Conservation (phyloP, 805 yeast species). For the Barnettozyma pratensis region DNA sequence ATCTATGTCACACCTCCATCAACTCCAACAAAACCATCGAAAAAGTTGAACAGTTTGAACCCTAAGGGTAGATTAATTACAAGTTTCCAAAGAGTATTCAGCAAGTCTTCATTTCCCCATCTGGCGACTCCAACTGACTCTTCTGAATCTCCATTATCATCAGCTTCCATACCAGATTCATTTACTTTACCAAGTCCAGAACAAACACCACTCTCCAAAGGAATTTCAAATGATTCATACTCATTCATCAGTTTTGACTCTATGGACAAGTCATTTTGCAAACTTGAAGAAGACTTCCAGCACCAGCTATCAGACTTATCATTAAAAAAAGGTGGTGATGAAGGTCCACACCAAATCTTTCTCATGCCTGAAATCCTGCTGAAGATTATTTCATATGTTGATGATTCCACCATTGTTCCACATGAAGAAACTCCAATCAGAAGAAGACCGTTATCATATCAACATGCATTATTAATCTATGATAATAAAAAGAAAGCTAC, state of each 20-base stretch:
- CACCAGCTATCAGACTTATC: constrained; percentile 10
- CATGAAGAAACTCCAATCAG: constrained; percentile 55
- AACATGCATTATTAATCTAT: constrained; percentile 66
- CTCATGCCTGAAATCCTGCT: constrained; percentile 71
- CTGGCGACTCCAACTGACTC: not conserved
- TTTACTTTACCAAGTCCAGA: constrained; percentile 1
- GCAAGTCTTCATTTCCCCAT: constrained; percentile 2
- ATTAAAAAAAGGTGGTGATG: not conserved
- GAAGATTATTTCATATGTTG: constrained; percentile 58
- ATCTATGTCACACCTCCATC: constrained; percentile 16
- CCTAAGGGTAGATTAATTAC: constrained; percentile 18
- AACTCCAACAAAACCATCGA: constrained; percentile 12
- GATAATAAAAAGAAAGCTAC: constrained; percentile 46
- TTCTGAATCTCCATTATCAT: not conserved
- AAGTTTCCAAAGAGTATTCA: constrained; percentile 20
- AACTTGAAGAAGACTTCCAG: constrained; percentile 9
- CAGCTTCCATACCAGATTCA: not conserved
- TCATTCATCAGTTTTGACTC: constrained; percentile 2
- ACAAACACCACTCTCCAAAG: not conserved
- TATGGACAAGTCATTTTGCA: constrained; percentile 1
- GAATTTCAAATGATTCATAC: not conserved
- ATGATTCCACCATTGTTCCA: constrained; percentile 50
- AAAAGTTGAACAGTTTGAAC: constrained; percentile 7
- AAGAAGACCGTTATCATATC: constrained; percentile 61
- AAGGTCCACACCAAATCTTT: constrained; percentile 40